These are phyloP conservation scores for Aspergillus sojae DNA, from an alignment of 2,329 filamentous ascomycete genomes.

Conservation along the genomic window DNA sequence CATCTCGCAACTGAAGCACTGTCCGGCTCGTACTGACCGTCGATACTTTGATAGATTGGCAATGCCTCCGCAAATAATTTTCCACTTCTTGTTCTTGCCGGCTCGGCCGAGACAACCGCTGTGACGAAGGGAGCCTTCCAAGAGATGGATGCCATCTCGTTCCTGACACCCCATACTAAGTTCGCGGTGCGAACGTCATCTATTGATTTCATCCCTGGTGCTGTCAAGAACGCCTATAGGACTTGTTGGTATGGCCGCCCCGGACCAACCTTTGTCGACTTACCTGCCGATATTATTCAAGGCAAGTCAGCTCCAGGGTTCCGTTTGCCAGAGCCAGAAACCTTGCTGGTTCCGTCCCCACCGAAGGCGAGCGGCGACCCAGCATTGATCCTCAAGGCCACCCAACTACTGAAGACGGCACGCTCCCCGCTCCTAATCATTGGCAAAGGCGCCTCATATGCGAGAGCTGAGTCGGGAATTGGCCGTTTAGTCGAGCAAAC, in stretches of 20 bases:
- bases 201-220: conserved; percentile 50
- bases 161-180: conserved; percentile 58
- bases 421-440: conserved; percentile 56
- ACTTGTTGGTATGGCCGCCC: conserved; percentile 58
- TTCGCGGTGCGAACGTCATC: conserved; percentile 51
- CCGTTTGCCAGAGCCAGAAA: conserved; percentile 29
- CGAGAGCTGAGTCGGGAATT: conserved; percentile 52
- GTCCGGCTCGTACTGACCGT: conserved; percentile 3
- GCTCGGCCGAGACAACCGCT: conserved; percentile 56
- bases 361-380: conserved; percentile 51
- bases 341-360: conserved; percentile 36
- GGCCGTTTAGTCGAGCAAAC: conserved; percentile 50
- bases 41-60: conserved; percentile 40
- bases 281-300: conserved; percentile 60
- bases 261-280: conserved; percentile 57
- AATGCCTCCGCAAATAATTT: conserved; percentile 59
- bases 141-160: conserved; percentile 58
- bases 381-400: conserved; percentile 45
- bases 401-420: conserved; percentile 50
- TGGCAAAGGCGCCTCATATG: conserved; percentile 60
- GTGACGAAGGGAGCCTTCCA: conserved; percentile 60
- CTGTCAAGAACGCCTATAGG: conserved; percentile 56
- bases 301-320: conserved; percentile 29
- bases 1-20: background rate
- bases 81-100: conserved; percentile 57